Base-by-base conservation (phyloP, 2,329 filamentous ascomycete genomes). In the Monosporascus sp. region DNA sequence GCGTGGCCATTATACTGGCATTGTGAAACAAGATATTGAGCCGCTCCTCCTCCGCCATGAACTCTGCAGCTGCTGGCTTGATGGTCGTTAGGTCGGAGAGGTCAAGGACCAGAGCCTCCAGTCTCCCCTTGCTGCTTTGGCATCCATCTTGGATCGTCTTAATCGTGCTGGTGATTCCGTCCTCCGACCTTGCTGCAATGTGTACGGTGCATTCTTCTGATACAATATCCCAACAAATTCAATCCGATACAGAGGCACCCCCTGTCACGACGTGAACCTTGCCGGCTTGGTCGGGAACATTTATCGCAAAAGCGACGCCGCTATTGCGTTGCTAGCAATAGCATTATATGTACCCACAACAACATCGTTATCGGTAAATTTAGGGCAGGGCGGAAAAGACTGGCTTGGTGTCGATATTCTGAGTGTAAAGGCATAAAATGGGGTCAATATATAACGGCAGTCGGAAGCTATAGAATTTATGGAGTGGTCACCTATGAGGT, bases 221-320 rank as follows among this genome's bases (percentile, higher is more conserved):
- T 54, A 54, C 11, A 58, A 24, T 27, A 58, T 49, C 39, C 31
- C 49, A 15, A 22, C 48, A 15, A 60, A 25, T 35, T 60, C 58
- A n/a, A 54, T 3, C 56, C 56, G 14, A 60, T 38, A 8, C 58
- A 5, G 48, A 20, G 8, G 44, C 38, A 7, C 52, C 53, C 2
- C 58, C 56, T 5, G 58, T 60, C 4, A 60, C 53, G 18, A 60
- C 53, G 22, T 54, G 53, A 2, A 57, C 51, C 31, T 48, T 53
- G 3, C 57, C 57, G 14, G 37, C 50, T 51, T 53, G 56, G 22
- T 50, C 45, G 7, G 52, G 52, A 9, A 58, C 25, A 31, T 57
- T 39, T 14, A n/a, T n/a, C n/a, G n/a, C n/a, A n/a, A n/a, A n/a
- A n/a, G n/a, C n/a, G n/a, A n/a, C n/a, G n/a, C n/a, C n/a, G n/a